Evolutionary conservation across 768 basidiomycete species (phyloP).

Genomic region (Pleurotus salmoneostramineus): DNA sequence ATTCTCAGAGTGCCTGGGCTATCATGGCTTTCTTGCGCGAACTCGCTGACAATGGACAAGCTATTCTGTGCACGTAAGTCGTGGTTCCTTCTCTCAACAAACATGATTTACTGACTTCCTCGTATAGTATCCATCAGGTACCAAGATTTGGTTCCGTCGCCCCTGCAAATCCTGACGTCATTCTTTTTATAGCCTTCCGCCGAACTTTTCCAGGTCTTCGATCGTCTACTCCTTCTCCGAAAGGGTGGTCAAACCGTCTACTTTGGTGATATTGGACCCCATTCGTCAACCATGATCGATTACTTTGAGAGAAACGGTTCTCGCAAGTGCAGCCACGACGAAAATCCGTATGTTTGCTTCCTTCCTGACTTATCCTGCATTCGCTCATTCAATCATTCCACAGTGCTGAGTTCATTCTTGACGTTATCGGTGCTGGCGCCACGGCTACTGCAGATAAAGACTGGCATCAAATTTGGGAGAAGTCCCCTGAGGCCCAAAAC

Average conservation of each 20-base stretch:
- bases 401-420: slow-evolving; percentile 62
- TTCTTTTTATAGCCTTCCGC: slow-evolving; percentile 25
- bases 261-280: slow-evolving; percentile 53
- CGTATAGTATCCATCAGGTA: slow-evolving; percentile 41
- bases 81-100: not conserved
- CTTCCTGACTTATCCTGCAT: slow-evolving; percentile 6
- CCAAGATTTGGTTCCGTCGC: not conserved
- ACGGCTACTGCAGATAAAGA: slow-evolving; percentile 47
- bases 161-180: not conserved
- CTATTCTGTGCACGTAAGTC: slow-evolving; percentile 80
- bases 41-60: slow-evolving; percentile 78
- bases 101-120: not conserved
- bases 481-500: not conserved
- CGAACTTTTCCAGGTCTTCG: slow-evolving; percentile 38
- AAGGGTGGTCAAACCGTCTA: slow-evolving; percentile 61
- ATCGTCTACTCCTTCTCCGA: slow-evolving; percentile 59
- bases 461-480: slow-evolving; percentile 40
- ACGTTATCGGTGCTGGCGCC: slow-evolving; percentile 73
- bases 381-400: slow-evolving; percentile 16
- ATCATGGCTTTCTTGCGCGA: slow-evolving; percentile 71
- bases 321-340: slow-evolving; percentile 42
- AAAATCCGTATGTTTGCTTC: slow-evolving; percentile 47
- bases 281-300: slow-evolving; percentile 45
- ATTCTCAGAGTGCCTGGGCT: slow-evolving; percentile 84
- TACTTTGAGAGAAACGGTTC: slow-evolving; percentile 65